Evolutionary conservation across 2,329 filamentous ascomycete species (phyloP).

Genomic region (Xylaria sp.): DNA sequence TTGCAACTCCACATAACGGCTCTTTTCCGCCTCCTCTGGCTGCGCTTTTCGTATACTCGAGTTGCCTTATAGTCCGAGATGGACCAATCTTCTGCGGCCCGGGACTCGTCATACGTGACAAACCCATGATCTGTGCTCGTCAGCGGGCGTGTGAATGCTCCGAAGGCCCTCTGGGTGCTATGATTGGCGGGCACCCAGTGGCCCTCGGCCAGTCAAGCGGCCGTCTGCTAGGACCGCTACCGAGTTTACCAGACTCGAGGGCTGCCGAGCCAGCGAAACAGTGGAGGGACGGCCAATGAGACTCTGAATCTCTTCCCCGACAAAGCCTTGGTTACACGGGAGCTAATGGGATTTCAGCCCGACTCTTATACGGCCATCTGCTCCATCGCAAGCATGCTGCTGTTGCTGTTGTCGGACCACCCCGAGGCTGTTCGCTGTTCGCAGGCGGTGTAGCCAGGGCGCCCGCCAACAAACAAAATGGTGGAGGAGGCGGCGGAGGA

Average conservation of each 20-base stretch:
- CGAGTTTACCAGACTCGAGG: conserved; percentile 29
- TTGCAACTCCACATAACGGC: conserved; percentile 19
- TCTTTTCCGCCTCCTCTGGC: conserved; percentile 14
- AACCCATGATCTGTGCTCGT: conserved; percentile 42
- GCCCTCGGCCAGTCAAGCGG: conserved; percentile 35
- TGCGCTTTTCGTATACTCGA: conserved; percentile 6
- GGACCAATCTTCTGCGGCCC: conserved; percentile 30
- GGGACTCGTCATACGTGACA: conserved; percentile 33
- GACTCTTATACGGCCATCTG: conserved; percentile 25
- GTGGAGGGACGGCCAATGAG: conserved; percentile 30
- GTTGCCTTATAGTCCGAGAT: conserved; percentile 22
- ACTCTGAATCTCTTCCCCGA: conserved; percentile 19
- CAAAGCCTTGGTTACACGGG: conserved; percentile 26
- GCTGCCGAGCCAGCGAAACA: conserved; percentile 34
- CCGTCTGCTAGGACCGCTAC: conserved; percentile 25
- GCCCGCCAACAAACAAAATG: conserved; percentile 12
- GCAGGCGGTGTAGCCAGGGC: conserved; percentile 25
- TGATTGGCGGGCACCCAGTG: conserved; percentile 38
- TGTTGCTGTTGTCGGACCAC: not conserved
- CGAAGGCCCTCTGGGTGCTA: conserved; percentile 26
- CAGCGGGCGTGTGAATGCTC: conserved; percentile 27
- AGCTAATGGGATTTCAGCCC: conserved; percentile 34
- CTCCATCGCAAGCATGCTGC: conserved; percentile 24
- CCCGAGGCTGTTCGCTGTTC: conserved; percentile 7
- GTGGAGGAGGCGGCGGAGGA: not conserved